Base-by-base conservation (phyloP, 768 basidiomycete genomes). In the Amanita rubescens region DNA sequence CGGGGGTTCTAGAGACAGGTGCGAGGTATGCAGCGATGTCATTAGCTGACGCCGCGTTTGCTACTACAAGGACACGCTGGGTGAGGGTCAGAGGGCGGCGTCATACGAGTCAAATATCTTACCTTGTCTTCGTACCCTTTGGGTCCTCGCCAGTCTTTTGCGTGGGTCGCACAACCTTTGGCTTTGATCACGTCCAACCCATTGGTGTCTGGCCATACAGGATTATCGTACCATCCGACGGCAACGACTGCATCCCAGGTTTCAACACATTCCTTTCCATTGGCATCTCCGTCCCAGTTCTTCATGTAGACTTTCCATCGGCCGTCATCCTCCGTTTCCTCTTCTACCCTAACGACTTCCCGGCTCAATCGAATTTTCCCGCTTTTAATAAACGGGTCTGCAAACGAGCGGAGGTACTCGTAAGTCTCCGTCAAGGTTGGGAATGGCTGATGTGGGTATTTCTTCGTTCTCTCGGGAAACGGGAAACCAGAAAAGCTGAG, bases 21-120 rank as follows among this genome's bases (percentile, higher is more conserved):
- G 68, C 69, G 0, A 79, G 66, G 34, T 78, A 76, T 1, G 74
- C 71, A 0, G 75, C 74, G 38, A 80, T 75, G 46, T 80, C 79
- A 57, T 80, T 80, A 33, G 71, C 68, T 1, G 78, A 79, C 48
- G 79, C 76, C 17, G 75, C 79, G 20, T 79, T 79, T 10, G 75
- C 79, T 3, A 79, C 61, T 9, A 80, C 68, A 0, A 78, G 66
- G 17, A 71, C 66, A 17, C 71, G 70, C 79, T 80, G 5, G n/a
- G n/a, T 12, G 33, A 8, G 30, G 4, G 19, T 25, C 17, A 35
- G 32, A n/a, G 19, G 30, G 10, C 10, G 10, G 15, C 7, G 11
- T 1, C 14, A n/a, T n/a, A 30, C 20, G 27, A 4, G 25, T 15
- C 43, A 19, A 25, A 37, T 12, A 35, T 5, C 20, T 53, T 27